Evolutionary conservation across 208 protist genomes (phyloP), one percentile per base, ranked within the genome.

Genomic region (Leishmania turanica): DNA sequence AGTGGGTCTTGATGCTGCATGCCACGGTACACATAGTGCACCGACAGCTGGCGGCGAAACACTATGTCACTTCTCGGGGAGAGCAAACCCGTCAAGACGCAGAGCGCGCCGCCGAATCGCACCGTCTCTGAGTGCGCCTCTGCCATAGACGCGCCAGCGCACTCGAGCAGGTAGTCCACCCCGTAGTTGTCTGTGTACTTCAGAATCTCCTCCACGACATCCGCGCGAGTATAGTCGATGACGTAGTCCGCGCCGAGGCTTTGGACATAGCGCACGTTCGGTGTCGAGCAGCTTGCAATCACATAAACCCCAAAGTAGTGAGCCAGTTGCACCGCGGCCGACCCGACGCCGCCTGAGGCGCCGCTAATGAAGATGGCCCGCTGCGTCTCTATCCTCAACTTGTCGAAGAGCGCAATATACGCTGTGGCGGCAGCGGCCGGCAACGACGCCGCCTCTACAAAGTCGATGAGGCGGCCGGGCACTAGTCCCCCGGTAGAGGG

Each of bases 91-190:
- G 88, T 88, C 21, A 94, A 69, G 37, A 94, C 77, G 65, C 93
- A 97, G 17, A 93, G 82, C 42, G 84, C 79, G 5, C 93, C 93
- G 49, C 93, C 92, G 83, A 95, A 92, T 19, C 93, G 88, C 31
- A 95, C 72, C 27, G 84, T 88, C 56, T 92, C 81, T 37, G 84
- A 77, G 75, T 93, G 88, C 21, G 79, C 65, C 60, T 86, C 90
- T 17, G 86, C 82, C 51, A 90, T 75, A n/a, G 40, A 56, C 19
- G 87, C 85, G 37, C 81, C 75, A 1, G 87, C 88, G 53, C 82
- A 84, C 77, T 97, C 93, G 68, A 97, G 81, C 51, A 96, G 62
- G 83, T 94, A 97, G 78, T 97, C 95, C 19, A 96, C 93, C n/a
- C 95, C 95, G 74, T 90, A 84, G 60, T 86, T 86, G 8, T 89